These are phyloP conservation scores for Annulohypoxylon nitens DNA, from an alignment of 495 filamentous ascomycete species.

Conservation along the genomic window DNA sequence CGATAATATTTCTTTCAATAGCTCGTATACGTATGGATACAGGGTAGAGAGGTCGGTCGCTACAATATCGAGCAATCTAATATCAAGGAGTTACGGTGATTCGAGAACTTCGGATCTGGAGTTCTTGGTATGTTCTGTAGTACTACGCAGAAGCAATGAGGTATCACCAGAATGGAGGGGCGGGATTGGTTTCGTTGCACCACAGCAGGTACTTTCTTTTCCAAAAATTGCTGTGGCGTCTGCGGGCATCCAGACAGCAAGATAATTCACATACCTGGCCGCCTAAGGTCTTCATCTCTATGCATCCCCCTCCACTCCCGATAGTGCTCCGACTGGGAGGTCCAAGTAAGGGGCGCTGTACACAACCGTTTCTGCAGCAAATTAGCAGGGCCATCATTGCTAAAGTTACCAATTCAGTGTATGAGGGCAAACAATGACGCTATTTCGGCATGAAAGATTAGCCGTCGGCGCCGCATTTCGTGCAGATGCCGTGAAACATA, in stretches of 20 bases:
- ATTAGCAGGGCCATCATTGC: conserved; percentile 24
- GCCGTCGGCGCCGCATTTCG: conserved; percentile 36
- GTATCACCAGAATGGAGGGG: conserved; percentile 18
- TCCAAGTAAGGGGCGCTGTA: conserved; percentile 31
- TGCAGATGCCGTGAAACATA: conserved; percentile 42
- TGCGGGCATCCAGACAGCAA: conserved; percentile 33
- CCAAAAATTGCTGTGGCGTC: conserved; percentile 37
- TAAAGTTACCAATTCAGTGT: conserved; percentile 25
- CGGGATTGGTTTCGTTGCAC: conserved; percentile 29
- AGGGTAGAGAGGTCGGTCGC: conserved; percentile 10
- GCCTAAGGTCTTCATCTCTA: conserved; percentile 14
- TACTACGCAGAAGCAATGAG: conserved; percentile 34
- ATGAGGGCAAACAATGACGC: conserved; percentile 24
- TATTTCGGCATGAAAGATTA: conserved; percentile 27
- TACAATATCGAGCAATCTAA: conserved; percentile 26
- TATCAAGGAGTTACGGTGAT: conserved; percentile 27
- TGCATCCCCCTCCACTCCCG: conserved; percentile 30
- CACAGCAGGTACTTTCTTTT: conserved; percentile 22
- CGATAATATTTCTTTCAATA: conserved; percentile 33
- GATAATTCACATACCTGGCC: conserved; percentile 20
- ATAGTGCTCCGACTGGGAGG: conserved; percentile 33
- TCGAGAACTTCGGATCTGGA: conserved; percentile 23
- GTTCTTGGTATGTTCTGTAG: conserved; percentile 34
- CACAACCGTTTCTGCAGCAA: conserved; percentile 31
- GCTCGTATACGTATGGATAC: conserved; percentile 32